Conservation (phyloP, 23 red algal genomes). For the Gracilaria caudata region DNA sequence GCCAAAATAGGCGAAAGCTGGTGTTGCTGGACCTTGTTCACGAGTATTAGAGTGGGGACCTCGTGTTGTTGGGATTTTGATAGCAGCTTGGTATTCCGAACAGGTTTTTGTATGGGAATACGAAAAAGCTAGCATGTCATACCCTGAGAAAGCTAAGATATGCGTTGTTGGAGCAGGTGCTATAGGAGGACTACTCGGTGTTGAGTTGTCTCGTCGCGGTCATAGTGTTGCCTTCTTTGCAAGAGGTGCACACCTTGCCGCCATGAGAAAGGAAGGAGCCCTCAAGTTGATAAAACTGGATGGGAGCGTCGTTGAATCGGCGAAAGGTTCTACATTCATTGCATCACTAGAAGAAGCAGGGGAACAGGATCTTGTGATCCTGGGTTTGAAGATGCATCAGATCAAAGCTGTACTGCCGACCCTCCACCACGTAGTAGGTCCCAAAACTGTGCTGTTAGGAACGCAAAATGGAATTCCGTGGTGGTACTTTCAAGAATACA, state of each 20-base stretch:
- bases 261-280: slow-evolving; percentile 33
- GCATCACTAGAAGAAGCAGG: slow-evolving; percentile 15
- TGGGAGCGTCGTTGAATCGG: slow-evolving; percentile 21
- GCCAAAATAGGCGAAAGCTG: too few relatives aligned
- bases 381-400: slow-evolving; percentile 77
- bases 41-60: not conserved
- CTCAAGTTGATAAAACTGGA: slow-evolving; percentile 43
- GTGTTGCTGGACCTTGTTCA: not conserved
- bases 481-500: slow-evolving; percentile 84
- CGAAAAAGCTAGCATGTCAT: not conserved
- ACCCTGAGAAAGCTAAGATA: slow-evolving; percentile 38
- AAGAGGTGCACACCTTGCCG: slow-evolving; percentile 63
- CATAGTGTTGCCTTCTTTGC: slow-evolving; percentile 68
- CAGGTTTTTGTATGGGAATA: not conserved
- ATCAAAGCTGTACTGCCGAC: slow-evolving; percentile 44
- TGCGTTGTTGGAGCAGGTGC: slow-evolving; percentile 78
- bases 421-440: slow-evolving; percentile 27
- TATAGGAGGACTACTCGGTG: slow-evolving; percentile 75
- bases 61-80: not conserved
- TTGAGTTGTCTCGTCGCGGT: slow-evolving; percentile 61
- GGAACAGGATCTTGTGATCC: slow-evolving; percentile 67
- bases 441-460: slow-evolving; percentile 37
- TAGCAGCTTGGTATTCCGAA: not conserved
- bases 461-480: slow-evolving; percentile 84
- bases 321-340: slow-evolving; percentile 37